Percentiles rank a stretch among this genome's conserved stretches.
These are phyloP conservation scores for Phytophthora meadii DNA, from an alignment of 352 stramenopile species.

Conservation along the genomic window DNA sequence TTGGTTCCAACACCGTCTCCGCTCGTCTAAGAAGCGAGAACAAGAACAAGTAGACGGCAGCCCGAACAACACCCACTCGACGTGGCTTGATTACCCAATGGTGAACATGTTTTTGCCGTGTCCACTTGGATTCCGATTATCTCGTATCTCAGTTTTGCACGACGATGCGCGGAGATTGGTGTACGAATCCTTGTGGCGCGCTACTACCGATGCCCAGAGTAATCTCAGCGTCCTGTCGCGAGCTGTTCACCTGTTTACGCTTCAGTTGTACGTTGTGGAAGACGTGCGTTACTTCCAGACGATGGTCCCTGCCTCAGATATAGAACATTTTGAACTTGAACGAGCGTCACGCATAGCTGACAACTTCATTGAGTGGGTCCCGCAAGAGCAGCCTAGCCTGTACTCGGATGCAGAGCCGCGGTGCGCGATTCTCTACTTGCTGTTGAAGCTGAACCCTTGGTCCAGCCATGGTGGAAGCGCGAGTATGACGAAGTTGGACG, in stretches of 20 bases:
- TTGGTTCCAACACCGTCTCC: constrained; percentile 82
- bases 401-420: constrained; percentile 41
- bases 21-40: constrained; percentile 71
- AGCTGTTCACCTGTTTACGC: constrained; percentile 80
- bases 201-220: constrained; percentile 58
- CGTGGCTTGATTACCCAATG: constrained; percentile 83
- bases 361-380: constrained; percentile 68
- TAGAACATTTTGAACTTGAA: constrained; percentile 50
- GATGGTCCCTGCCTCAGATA: constrained; percentile 50
- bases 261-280: constrained; percentile 86
- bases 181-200: constrained; percentile 76
- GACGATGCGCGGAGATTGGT: constrained; percentile 61
- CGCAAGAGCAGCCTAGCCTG: constrained; percentile 49
- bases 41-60: constrained; percentile 66
- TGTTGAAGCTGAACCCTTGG: constrained; percentile 84
- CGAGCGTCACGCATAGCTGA: constrained; percentile 53
- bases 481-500: constrained; percentile 71
- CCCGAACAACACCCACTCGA: constrained; percentile 72
- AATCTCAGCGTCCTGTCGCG: constrained; percentile 76
- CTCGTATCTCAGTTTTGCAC: constrained; percentile 74
- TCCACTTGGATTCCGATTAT: constrained; percentile 58
- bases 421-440: constrained; percentile 54
- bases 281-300: constrained; percentile 70
- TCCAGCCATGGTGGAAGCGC: constrained; percentile 55
- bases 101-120: constrained; percentile 85